These are phyloP conservation scores for Aspergillus ruber DNA, from an alignment of 2,329 filamentous ascomycete genomes.

Conservation along the genomic window DNA sequence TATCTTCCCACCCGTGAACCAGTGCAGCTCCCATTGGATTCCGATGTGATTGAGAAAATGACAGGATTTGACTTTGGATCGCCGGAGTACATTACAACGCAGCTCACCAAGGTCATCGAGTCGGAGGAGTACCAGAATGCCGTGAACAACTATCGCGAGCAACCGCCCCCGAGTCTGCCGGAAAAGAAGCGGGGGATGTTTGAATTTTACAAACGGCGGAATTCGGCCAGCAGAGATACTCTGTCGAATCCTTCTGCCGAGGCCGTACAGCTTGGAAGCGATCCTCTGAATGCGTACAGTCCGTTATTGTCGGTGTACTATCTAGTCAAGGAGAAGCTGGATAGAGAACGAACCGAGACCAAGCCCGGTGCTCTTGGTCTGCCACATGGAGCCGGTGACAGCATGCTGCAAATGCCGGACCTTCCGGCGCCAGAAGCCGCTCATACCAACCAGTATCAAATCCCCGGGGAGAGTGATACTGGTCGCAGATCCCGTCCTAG, in stretches of 20 bases:
- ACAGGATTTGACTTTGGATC: slow-evolving; percentile 96
- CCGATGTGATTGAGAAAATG: slow-evolving; percentile 83
- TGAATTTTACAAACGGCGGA: slow-evolving; percentile 93
- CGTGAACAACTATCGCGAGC: slow-evolving; percentile 64
- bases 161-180: slow-evolving; percentile 51
- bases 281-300: slow-evolving; percentile 88
- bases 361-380: slow-evolving; percentile 56
- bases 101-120: slow-evolving; percentile 79
- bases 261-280: slow-evolving; percentile 70
- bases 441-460: slow-evolving; percentile 86
- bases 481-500: slow-evolving; percentile 76
- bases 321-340: slow-evolving; percentile 88
- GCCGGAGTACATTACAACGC: slow-evolving; percentile 71
- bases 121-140: slow-evolving; percentile 91
- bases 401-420: slow-evolving; percentile 61
- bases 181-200: slow-evolving; percentile 89
- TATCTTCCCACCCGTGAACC: slow-evolving; percentile 78
- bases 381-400: slow-evolving; percentile 51
- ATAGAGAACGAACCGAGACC: slow-evolving; percentile 60
- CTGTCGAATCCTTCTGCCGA: slow-evolving; percentile 78
- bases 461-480: slow-evolving; percentile 81
- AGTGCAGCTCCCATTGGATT: slow-evolving; percentile 74
- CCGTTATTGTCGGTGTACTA: slow-evolving; percentile 93
- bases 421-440: slow-evolving; percentile 76
- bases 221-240: slow-evolving; percentile 84